These are phyloP conservation scores for Leptodontidium sp. DNA, from an alignment of 2,329 filamentous ascomycete genomes.

Conservation along the genomic window DNA sequence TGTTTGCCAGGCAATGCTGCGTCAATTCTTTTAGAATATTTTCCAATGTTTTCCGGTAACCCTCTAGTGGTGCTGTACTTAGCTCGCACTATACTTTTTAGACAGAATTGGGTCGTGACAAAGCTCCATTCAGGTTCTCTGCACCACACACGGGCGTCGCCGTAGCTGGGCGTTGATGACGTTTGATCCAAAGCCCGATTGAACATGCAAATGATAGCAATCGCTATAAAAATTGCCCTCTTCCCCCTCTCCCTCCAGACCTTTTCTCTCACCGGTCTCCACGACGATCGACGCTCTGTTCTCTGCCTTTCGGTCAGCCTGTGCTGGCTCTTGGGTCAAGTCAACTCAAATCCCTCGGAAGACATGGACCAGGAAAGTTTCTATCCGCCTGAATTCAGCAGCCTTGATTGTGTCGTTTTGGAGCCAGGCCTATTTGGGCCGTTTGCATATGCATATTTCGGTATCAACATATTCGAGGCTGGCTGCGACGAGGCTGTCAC, in stretches of 20 bases:
- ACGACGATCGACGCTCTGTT: not conserved
- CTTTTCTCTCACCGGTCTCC: slow-evolving; percentile 6
- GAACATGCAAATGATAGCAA: too few species aligned
- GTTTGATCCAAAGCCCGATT: not conserved
- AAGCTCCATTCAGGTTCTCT: not conserved
- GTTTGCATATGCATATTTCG: not conserved
- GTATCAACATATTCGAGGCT: not conserved
- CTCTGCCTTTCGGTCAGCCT: slow-evolving; percentile 5
- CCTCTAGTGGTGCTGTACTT: too few species aligned
- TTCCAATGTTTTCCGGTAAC: too few species aligned
- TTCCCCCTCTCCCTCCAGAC: not conserved
- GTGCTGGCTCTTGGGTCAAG: not conserved
- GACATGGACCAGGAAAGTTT: slow-evolving; percentile 8
- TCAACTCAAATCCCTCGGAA: not conserved
- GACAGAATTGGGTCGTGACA: too few species aligned
- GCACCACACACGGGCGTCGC: too few species aligned
- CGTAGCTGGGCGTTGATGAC: slow-evolving; percentile 3
- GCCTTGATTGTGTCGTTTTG: not conserved
- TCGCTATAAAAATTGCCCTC: not conserved
- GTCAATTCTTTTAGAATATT: too few species aligned
- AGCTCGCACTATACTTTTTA: too few species aligned
- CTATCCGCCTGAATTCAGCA: not conserved
- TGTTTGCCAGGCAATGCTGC: too few species aligned
- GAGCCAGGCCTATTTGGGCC: not conserved
- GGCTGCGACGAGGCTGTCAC: slow-evolving; percentile 3